Evolutionary conservation across 768 basidiomycete genomes (phyloP).

Genomic region (Boletus rubropictus): DNA sequence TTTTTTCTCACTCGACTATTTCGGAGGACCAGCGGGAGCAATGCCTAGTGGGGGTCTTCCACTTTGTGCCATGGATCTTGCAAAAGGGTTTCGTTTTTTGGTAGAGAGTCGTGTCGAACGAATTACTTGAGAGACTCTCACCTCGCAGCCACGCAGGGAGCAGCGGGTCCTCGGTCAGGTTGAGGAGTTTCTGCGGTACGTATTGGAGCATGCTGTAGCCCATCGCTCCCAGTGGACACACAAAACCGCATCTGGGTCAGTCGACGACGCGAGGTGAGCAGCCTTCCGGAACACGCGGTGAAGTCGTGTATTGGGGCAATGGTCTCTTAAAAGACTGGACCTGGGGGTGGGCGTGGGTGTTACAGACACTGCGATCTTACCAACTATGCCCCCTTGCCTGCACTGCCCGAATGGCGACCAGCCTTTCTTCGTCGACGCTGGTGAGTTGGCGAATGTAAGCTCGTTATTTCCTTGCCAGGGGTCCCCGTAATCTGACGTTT

Average conservation of each 20-base stretch:
- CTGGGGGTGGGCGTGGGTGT: slow-evolving; percentile 8
- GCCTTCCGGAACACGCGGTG: slow-evolving; percentile 27
- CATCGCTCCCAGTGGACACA: slow-evolving; percentile 18
- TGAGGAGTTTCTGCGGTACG: slow-evolving; percentile 8
- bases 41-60: background rate
- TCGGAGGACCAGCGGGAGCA: background rate
- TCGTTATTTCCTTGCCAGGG: background rate
- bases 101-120: slow-evolving; percentile 8
- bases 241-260: slow-evolving; percentile 18
- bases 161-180: slow-evolving; percentile 2
- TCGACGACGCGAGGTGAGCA: slow-evolving; percentile 24
- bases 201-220: slow-evolving; percentile 25
- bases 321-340: slow-evolving; percentile 27
- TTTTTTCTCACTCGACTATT: background rate
- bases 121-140: slow-evolving; percentile 19
- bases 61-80: background rate
- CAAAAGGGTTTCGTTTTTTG: background rate
- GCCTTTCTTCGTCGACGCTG: slow-evolving; percentile 19
- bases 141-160: slow-evolving; percentile 6
- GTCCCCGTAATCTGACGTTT: slow-evolving; percentile 4
- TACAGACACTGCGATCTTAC: slow-evolving; percentile 15
- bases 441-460: slow-evolving; percentile 17
- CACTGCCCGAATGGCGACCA: slow-evolving; percentile 21
- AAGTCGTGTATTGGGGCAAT: slow-evolving; percentile 30
- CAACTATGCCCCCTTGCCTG: slow-evolving; percentile 22